Conservation (phyloP, 2,329 filamentous ascomycete species). For the Fusarium globosum region DNA sequence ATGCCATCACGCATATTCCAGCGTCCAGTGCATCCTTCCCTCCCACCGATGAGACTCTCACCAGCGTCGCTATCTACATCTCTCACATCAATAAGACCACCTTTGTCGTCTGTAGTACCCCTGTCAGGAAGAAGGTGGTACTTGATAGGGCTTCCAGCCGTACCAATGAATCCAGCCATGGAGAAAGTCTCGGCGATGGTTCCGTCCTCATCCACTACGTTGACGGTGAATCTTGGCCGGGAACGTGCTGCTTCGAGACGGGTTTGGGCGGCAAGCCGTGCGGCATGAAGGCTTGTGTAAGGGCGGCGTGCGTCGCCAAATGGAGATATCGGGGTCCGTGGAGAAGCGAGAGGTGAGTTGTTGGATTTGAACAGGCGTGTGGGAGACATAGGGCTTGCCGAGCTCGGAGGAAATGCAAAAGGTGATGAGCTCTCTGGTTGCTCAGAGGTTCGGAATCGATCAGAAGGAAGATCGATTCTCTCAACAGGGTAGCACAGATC, state of each 20-base stretch:
- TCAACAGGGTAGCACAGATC: constrained; percentile 72
- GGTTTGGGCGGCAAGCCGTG: constrained; percentile 73
- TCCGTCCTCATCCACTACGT: constrained; percentile 66
- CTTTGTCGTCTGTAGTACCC: constrained; percentile 66
- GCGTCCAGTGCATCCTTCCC: constrained; percentile 58
- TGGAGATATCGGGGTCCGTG: constrained; percentile 19
- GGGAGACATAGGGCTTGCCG: constrained; percentile 41
- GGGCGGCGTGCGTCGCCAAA: constrained; percentile 38
- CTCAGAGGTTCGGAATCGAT: constrained; percentile 55
- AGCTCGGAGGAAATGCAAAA: constrained; percentile 34
- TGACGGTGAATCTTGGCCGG: constrained; percentile 66
- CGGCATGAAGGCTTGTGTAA: constrained; percentile 59
- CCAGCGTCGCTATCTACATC: constrained; percentile 62
- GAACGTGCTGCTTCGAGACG: constrained; percentile 69
- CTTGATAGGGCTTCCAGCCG: constrained; percentile 65
- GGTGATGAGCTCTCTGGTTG: constrained; percentile 29
- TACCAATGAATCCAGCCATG: constrained; percentile 72
- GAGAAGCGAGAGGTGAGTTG: constrained; percentile 48
- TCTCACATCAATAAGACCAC: constrained; percentile 64
- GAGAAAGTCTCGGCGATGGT: constrained; percentile 62
- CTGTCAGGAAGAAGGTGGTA: constrained; percentile 71
- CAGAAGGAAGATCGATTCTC: constrained; percentile 62
- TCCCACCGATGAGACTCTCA: constrained; percentile 54
- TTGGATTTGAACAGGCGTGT: constrained; percentile 50
- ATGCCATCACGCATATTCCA: constrained; percentile 57